Conservation (phyloP, 176 grass and related monocot species). For the Aegilops sharonensis region DNA sequence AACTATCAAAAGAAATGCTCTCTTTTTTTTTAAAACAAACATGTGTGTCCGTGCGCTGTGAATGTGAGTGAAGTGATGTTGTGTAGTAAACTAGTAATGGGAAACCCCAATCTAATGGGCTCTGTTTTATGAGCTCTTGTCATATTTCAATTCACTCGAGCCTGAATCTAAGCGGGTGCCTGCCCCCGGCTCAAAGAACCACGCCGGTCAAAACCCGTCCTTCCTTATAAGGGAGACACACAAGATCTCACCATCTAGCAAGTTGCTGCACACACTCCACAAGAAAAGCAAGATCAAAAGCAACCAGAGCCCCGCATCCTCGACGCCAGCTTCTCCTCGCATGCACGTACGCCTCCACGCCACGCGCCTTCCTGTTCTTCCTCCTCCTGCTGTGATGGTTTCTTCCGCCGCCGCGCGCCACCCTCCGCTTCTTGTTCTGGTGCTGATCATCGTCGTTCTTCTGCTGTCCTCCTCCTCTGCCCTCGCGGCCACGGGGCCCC, state of each 20-base stretch:
- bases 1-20: too few species aligned
- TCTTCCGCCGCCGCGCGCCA: neutral
- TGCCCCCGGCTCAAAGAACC: conserved; percentile 31
- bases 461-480: neutral
- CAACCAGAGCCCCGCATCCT: neutral
- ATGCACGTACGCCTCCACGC: neutral
- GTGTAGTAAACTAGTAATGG: too few species aligned
- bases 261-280: neutral
- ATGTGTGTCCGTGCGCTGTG: neutral
- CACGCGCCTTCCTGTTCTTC: neutral
- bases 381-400: conserved; percentile 5
- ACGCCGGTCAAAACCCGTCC: conserved; percentile 1
- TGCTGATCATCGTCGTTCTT: neutral
- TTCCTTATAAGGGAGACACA: neutral
- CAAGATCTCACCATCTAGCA: neutral
- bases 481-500: neutral
- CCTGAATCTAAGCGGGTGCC: conserved; percentile 33
- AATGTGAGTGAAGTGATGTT: neutral
- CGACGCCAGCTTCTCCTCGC: neutral
- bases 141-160: conserved; percentile 22
- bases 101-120: neutral
- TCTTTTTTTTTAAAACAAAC: neutral
- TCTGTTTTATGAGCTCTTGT: neutral
- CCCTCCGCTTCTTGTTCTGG: neutral
- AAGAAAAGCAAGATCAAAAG: neutral